Base-by-base conservation (phyloP, 805 yeast genomes). In the Hanseniaspora vineae region DNA sequence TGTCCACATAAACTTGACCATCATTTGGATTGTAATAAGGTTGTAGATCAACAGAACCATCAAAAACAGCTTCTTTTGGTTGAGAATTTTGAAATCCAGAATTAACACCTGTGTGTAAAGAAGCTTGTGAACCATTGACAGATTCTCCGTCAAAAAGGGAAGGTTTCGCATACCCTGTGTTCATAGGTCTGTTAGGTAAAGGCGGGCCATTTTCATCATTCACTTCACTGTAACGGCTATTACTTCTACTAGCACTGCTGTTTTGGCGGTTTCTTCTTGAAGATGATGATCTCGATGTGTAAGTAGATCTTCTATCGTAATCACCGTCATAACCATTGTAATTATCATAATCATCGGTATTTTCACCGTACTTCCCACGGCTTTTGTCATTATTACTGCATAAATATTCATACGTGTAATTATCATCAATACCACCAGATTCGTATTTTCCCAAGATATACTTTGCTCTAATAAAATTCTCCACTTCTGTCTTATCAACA, bases 21-120 rank as follows among this genome's bases (percentile, higher is more conserved):
- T 87, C 80, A 8, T 73, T 66, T 2, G 88, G 87, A 55, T 83
- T 89, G 18, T 81, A 70, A 58, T 78, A 83, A 57, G 81, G 90
- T 66, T 82, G 62, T 70, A 78, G 61, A 68, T 82, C 46, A 61
- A 75, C 65, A 51, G 66, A 49, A 35, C 66, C 58, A 49, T 57
- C 60, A 45, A 57, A 60, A 8, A 53, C 58, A 11, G 56, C 66
- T 51, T 51, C 54, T 47, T 37, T 55, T 20, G 52, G 59, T 43
- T 52, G 57, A 31, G 46, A 46, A 45, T 46, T 51, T 42, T 45
- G 42, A 44, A 46, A 39, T 6, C 64, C 37, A 20, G 40, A 45
- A 11, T 52, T 31, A 6, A 44, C 49, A 23, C 29, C 29, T 8
- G 29, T 23, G 4, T 23, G 29, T 8, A 23, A 4, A 23, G 29